Percentiles rank a stretch among this genome's conserved stretches.
Conservation (phyloP, 352 stramenopile species). For the Phytophthora pini region DNA sequence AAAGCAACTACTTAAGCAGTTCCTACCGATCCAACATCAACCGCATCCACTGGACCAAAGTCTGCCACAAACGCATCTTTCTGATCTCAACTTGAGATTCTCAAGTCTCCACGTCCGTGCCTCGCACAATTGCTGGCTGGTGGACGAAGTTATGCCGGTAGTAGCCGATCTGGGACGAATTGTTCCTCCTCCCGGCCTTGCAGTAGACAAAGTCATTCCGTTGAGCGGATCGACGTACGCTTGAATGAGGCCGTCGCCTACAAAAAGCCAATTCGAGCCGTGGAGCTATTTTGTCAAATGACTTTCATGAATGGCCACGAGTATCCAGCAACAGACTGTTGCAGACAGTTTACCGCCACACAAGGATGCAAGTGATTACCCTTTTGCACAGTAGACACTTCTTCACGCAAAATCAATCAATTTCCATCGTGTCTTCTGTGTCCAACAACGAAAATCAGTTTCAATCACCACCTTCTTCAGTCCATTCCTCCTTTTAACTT, state of each 20-base stretch:
- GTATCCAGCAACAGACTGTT: no score
- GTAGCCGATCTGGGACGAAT: neutral
- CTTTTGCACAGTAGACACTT: neutral
- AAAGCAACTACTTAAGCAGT: no score
- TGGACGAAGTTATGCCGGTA: neutral
- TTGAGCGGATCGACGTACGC: conserved; percentile 1
- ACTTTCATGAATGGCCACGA: neutral
- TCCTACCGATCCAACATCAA: no score
- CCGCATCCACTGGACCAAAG: no score
- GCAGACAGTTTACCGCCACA: neutral
- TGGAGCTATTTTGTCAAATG: neutral
- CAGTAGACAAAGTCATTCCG: neutral
- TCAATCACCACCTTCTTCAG: conserved; percentile 1
- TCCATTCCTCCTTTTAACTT: conserved; percentile 11
- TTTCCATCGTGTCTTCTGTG: conserved; percentile 1
- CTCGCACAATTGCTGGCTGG: no score
- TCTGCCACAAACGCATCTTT: no score
- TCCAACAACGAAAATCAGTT: conserved; percentile 25
- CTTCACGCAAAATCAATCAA: neutral
- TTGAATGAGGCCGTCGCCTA: neutral
- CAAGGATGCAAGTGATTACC: neutral
- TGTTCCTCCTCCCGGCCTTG: neutral
- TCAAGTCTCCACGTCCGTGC: no score
- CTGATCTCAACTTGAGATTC: no score
- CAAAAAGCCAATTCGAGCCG: neutral